These are phyloP conservation scores for Exophiala oligosperma DNA, from an alignment of 2,329 filamentous ascomycete genomes.

Conservation along the genomic window DNA sequence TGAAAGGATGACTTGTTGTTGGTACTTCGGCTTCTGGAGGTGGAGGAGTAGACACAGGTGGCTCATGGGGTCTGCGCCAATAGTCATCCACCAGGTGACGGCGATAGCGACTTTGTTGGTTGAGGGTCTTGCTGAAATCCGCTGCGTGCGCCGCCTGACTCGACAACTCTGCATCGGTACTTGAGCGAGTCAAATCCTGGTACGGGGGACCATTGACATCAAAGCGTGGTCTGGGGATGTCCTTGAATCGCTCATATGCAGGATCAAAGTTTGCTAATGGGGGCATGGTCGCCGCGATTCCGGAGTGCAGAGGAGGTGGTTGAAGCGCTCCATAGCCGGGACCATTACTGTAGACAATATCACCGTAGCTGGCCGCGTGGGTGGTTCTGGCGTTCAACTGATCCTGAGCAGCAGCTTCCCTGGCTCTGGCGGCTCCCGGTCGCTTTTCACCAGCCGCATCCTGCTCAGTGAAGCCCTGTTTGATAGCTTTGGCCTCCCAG, in stretches of 20 bases:
- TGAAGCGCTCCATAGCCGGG: conserved; percentile 65
- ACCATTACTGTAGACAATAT: conserved; percentile 84
- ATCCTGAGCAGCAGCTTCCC: conserved; percentile 72
- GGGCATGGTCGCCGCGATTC: conserved; percentile 67
- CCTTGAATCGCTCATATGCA: conserved; percentile 80
- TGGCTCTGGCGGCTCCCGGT: conserved; percentile 83
- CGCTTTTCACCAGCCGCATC: conserved; percentile 95
- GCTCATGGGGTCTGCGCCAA: conserved; percentile 82
- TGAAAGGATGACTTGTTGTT: conserved; percentile 21
- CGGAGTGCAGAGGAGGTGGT: conserved; percentile 69
- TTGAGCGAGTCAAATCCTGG: conserved; percentile 79
- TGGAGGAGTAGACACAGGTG: conserved; percentile 56
- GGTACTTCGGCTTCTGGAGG: conserved; percentile 36
- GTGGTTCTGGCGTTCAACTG: conserved; percentile 53
- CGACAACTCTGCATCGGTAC: conserved; percentile 74
- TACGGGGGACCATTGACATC: conserved; percentile 86
- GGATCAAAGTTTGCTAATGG: conserved; percentile 84
- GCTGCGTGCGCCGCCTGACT: conserved; percentile 85
- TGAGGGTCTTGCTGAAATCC: conserved; percentile 85
- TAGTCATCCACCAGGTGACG: conserved; percentile 76
- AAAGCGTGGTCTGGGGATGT: conserved; percentile 81
- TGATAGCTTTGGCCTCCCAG: conserved; percentile 95
- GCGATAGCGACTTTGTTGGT: conserved; percentile 75
- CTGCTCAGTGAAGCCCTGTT: conserved; percentile 97
- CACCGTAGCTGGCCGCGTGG: conserved; percentile 64